Base-by-base conservation (phyloP, 2,329 filamentous ascomycete genomes). In the Trichophyton simii region DNA sequence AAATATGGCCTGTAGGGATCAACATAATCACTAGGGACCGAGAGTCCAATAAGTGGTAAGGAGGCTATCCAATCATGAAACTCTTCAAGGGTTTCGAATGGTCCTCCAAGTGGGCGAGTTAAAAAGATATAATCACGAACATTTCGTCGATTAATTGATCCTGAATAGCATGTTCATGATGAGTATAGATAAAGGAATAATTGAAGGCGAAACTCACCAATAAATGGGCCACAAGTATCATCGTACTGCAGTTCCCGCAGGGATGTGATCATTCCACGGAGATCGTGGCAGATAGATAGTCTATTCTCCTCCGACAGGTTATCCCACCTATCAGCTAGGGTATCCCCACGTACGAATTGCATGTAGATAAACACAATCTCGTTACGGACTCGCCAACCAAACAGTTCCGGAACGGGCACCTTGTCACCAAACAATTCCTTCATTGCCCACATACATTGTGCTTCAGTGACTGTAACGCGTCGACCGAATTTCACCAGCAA, bases 401-500 rank as follows among this genome's bases (percentile, higher is more conserved):
- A 70, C 2, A 69, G 65, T 58, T 69, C 65, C 34, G 68, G 67
- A 57, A 68, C 50, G n/a, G 67, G 68, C 34, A 70, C 65, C 60
- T 61, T 63, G 50, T 62, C 70, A 60, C 65, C 28, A 15, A 73
- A 59, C n/a, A 63, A 61, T 60, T 71, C 63, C 48, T 63, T 61
- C 59, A 74, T 50, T 63, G 67, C 66, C 1, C 62, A 61, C 64
- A 73, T 70, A 18, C 71, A 68, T 57, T 68, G 48, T 20, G 67
- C 68, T 60, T 74, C 73, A 28, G 61, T 59, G 44, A 68, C 36
- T n/a, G 68, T 72, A 13, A 70, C 64, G 34, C 71, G 61, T 54
- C 65, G 66, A 60, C 73, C 70, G 60, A 73, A 75, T 61, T 75
- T 76, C 60, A 75, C 68, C 38, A 72, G 13, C 11, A 75, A 63